Conservation (phyloP, 1,284 basidiomycete species). For the Fomitiporia mediterranea region DNA sequence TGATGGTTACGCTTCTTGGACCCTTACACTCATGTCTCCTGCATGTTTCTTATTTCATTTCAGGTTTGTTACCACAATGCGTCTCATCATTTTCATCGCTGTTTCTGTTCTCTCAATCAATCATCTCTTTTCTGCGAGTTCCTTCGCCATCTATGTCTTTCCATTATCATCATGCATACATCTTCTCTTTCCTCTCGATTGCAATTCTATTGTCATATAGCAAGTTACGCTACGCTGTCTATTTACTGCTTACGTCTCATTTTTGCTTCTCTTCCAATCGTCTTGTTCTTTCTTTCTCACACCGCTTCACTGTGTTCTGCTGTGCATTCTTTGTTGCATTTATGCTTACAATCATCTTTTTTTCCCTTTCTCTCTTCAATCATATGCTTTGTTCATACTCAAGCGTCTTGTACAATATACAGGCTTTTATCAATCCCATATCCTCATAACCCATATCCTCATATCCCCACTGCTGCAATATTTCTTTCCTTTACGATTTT, state of each 20-base stretch:
- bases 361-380: not conserved
- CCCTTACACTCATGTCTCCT: slow-evolving; percentile 2
- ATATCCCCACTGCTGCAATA: not conserved
- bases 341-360: not conserved
- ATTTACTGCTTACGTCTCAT: too few relatives aligned
- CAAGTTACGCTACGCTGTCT: not conserved
- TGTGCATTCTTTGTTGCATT: slow-evolving; percentile 2
- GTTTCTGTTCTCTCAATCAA: not conserved
- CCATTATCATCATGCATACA: not conserved
- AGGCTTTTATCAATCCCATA: not conserved
- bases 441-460: not conserved
- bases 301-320: not conserved
- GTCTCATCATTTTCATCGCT: not conserved
- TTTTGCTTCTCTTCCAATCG: not conserved
- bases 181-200: not conserved
- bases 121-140: not conserved
- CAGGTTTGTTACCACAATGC: not conserved
- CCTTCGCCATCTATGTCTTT: not conserved
- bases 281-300: not conserved
- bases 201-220: not conserved
- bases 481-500: not conserved
- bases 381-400: slow-evolving; percentile 1
- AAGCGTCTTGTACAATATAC: not conserved
- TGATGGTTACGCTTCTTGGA: not conserved
- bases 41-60: slow-evolving; percentile 5